These are phyloP conservation scores for Malassezia caprae DNA, from an alignment of 1,284 basidiomycete species.

Conservation along the genomic window DNA sequence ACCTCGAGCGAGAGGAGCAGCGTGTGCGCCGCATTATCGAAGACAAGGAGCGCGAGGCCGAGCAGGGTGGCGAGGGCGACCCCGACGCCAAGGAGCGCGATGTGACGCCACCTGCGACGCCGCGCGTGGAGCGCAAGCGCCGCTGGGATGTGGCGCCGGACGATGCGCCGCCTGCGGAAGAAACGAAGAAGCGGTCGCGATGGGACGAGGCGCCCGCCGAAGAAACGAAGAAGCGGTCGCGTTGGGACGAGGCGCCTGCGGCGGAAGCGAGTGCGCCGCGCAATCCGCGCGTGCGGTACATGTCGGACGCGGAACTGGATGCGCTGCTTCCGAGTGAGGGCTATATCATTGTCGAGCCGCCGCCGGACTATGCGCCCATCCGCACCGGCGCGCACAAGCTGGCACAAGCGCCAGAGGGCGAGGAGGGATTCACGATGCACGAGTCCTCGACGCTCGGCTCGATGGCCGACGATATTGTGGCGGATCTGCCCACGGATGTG, in stretches of 20 bases:
- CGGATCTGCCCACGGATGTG: conserved; percentile 94
- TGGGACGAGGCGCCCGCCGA: conserved; percentile 78
- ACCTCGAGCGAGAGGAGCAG: conserved; percentile 84
- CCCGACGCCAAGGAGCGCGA: conserved; percentile 2
- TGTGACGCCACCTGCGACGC: conserved; percentile 50
- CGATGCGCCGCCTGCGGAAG: conserved; percentile 53
- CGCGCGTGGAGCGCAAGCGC: conserved; percentile 64
- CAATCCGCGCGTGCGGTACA: conserved; percentile 86
- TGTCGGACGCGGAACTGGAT: conserved; percentile 91
- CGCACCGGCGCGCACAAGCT: conserved; percentile 66
- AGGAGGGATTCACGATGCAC: conserved; percentile 86
- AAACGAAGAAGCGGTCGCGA: conserved; percentile 70
- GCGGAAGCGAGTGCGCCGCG: conserved; percentile 10
- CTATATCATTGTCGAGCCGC: conserved; percentile 83
- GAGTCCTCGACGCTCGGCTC: conserved; percentile 81
- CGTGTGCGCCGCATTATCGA: conserved; percentile 73
- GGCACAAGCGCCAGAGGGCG: conserved; percentile 57
- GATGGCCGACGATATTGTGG: conserved; percentile 69
- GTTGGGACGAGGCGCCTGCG: conserved; percentile 82
- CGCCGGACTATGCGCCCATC: conserved; percentile 79
- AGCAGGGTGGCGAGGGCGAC: conserved; percentile 54
- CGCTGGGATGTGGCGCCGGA: conserved; percentile 66
- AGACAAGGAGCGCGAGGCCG: conserved; percentile 64
- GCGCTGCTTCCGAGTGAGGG: conserved; percentile 75
- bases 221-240: conserved; percentile 60